Base-by-base conservation (phyloP, 371 early-diverging fungal species). In the Thermomucor indicae-seudaticae region DNA sequence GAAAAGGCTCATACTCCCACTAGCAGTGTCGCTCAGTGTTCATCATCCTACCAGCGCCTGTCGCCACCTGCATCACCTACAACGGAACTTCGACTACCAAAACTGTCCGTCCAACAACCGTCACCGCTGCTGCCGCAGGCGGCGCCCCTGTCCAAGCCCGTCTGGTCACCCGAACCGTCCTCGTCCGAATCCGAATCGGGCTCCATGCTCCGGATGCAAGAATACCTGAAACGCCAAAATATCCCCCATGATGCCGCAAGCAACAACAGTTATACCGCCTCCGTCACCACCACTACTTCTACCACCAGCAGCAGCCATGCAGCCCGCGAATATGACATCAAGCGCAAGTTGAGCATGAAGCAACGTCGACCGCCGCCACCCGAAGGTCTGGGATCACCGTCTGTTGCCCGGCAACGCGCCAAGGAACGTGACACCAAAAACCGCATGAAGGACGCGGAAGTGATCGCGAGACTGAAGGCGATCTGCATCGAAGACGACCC, bases 401-500 rank as follows among this genome's bases (percentile, higher is more conserved):
- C 69, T 4, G 70, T 70, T 5, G 75, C 69, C 2, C 71, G 71
- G 25, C 70, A 70, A 42, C 61, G 73, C 19, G 71, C 70, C 0
- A 53, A 50, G 42, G 24, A 40, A 22, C 55, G 24, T 46, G 57
- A 64, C 34, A 70, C 58, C 19, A 46, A 43, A 6, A 44, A 53
- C 17, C 51, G 51, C 7, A 45, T 44, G 24, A 70, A 65, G 46
- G 83, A 83, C 42, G 63, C 71, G 40, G 92, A 93, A 49, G 85
- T 98, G n/a, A 82, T 98, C 47, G 88, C 86, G 20, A 83, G 90
- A 38, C 72, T 98, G 30, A 80, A 81, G 58, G 81, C 88, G 0
- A 90, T 98, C 35, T 94, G 95, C 72, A 94, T 87, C 37, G 90
- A 89, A 47, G 90, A 89, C 12, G 94, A 97, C 63, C 96, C 96